A percentile compares a stretch with the other conserved stretches of the same genome.
Evolutionary conservation across 208 protist species (phyloP).

Genomic region (Angomonas desouzai): DNA sequence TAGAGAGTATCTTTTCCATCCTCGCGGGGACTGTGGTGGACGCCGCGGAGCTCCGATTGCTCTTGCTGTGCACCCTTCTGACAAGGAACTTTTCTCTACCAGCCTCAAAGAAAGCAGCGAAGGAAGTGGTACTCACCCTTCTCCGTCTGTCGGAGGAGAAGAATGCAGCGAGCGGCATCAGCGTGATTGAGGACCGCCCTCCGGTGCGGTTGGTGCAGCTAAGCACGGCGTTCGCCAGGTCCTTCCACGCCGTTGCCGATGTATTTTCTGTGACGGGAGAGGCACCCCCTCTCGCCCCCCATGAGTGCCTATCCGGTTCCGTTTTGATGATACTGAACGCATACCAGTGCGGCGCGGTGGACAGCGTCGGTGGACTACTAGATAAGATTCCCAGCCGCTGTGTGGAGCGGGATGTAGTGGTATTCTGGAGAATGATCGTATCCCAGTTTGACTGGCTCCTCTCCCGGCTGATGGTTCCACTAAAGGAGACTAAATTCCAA

Average conservation of each 20-base stretch:
- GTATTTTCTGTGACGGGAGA: neutral
- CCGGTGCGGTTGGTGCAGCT: neutral
- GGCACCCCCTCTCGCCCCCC: neutral
- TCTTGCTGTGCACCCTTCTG: neutral
- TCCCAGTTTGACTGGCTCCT: neutral
- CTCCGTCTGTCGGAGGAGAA: neutral
- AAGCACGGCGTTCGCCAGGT: neutral
- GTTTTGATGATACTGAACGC: neutral
- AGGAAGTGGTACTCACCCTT: neutral
- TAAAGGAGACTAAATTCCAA: no score
- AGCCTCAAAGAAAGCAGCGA: neutral
- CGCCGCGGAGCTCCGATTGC: neutral
- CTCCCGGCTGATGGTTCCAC: neutral
- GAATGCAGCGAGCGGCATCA: neutral
- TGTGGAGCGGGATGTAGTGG: neutral
- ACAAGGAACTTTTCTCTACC: neutral
- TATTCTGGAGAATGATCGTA: neutral
- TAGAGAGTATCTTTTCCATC: neutral
- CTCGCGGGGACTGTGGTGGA: neutral
- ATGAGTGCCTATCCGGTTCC: neutral
- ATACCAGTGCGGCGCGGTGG: neutral
- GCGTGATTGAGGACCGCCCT: neutral
- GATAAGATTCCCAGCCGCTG: neutral
- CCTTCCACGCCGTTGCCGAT: neutral
- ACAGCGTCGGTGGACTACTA: neutral